Percentiles rank a stretch among this genome's conserved stretches.
Conservation (phyloP, 2,329 filamentous ascomycete species). For the Trichoderma sp. region DNA sequence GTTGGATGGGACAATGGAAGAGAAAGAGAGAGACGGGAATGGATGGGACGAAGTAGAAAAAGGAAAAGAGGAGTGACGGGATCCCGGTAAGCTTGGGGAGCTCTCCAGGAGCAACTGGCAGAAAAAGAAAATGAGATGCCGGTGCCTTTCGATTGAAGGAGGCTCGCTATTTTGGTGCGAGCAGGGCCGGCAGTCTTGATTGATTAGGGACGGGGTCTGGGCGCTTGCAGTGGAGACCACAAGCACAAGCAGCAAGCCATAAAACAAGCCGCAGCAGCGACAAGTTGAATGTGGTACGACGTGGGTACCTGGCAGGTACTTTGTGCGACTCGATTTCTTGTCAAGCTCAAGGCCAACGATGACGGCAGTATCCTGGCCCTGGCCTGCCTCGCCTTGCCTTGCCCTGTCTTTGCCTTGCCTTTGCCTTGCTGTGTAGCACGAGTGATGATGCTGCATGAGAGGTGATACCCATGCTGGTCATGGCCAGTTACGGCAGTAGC, state of each 20-base stretch:
- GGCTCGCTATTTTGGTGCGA: slow-evolving; percentile 18
- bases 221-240: slow-evolving; percentile 12
- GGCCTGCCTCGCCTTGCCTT: neutral
- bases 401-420: neutral
- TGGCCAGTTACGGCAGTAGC: neutral
- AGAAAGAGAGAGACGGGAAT: neutral
- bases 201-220: slow-evolving; percentile 12
- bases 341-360: neutral
- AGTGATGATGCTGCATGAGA: neutral
- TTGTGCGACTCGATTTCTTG: neutral
- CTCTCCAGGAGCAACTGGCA: slow-evolving; percentile 11
- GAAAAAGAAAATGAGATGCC: slow-evolving; percentile 15
- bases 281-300: neutral
- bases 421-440: neutral
- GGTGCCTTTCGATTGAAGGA: slow-evolving; percentile 16
- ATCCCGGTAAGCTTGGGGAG: slow-evolving; percentile 12
- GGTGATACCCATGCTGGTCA: neutral
- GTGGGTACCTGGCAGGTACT: slow-evolving; percentile 6
- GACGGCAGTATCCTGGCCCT: neutral
- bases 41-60: slow-evolving; percentile 9
- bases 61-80: slow-evolving; percentile 12
- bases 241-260: slow-evolving; percentile 7
- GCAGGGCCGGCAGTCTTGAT: slow-evolving; percentile 17
- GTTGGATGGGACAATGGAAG: neutral
- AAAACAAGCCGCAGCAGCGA: neutral